phyloP scores from a whole-genome alignment of 805 yeast species.

The Huiozyma naganishii region DNA sequence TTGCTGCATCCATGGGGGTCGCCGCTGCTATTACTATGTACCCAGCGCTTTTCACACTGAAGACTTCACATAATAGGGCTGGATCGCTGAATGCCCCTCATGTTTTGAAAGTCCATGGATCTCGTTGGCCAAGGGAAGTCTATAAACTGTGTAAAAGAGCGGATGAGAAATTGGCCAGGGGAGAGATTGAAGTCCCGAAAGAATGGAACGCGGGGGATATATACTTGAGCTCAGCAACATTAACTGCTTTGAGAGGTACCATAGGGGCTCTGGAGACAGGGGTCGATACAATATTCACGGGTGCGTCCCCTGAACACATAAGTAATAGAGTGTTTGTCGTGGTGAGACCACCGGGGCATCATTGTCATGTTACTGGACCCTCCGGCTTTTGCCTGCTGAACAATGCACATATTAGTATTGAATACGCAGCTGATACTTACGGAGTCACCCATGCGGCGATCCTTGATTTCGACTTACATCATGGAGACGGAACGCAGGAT shows the following conservation, averaged over 20 bases:
- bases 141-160: conserved; percentile 49
- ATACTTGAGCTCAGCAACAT: conserved; percentile 53
- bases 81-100: conserved; percentile 46
- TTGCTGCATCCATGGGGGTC: conserved; percentile 70
- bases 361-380: conserved; percentile 73
- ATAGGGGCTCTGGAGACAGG: conserved; percentile 68
- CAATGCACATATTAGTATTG: conserved; percentile 72
- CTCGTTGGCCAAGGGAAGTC: conserved; percentile 56
- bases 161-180: conserved; percentile 39
- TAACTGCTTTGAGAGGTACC: conserved; percentile 65
- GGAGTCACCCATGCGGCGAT: conserved; percentile 73
- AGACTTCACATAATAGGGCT: conserved; percentile 30
- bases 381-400: conserved; percentile 76
- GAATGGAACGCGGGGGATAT: conserved; percentile 81
- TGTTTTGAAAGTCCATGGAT: conserved; percentile 62
- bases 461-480: conserved; percentile 75
- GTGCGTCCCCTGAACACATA: conserved; percentile 26
- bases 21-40: conserved; percentile 62
- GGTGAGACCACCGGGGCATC: conserved; percentile 81
- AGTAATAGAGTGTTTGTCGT: conserved; percentile 49
- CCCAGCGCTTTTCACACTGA: conserved; percentile 46
- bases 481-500: conserved; percentile 85
- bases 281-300: conserved; percentile 41
- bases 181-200: conserved; percentile 63
- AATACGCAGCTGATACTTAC: conserved; percentile 54